These are phyloP conservation scores for Sinapis alba DNA, from an alignment of 441 rosid genomes.

Conservation along the genomic window DNA sequence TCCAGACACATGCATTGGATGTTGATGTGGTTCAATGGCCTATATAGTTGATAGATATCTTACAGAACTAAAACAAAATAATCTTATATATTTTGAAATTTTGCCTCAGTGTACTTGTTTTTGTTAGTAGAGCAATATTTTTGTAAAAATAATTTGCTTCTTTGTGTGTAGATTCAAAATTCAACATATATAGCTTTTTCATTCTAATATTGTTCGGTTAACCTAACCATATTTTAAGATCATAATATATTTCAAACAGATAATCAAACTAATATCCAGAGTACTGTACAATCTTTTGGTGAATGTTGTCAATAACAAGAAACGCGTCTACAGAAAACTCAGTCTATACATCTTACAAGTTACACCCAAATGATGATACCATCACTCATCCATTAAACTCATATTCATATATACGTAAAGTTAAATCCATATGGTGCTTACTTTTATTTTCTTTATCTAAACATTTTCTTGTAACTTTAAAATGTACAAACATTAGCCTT, in stretches of 20 bases:
- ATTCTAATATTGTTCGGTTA: no score
- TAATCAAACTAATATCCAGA: not conserved
- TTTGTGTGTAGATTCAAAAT: no score
- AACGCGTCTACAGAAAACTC: not conserved
- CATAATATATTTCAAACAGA: not conserved
- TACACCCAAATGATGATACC: not conserved
- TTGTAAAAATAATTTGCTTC: no score
- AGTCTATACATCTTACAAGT: not conserved
- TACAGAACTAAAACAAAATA: not conserved
- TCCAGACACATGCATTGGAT: conserved; percentile 29
- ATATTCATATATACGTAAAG: not conserved
- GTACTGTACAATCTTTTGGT: not conserved
- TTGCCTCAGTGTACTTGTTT: not conserved
- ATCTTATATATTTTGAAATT: not conserved
- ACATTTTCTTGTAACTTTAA: no score
- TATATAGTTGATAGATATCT: not conserved
- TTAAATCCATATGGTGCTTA: not conserved
- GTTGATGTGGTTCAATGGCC: conserved; percentile 16
- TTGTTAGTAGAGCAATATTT: no score
- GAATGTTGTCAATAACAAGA: not conserved
- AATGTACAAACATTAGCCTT: not conserved
- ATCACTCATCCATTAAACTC: not conserved
- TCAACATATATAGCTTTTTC: no score
- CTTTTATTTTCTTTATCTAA: not conserved
- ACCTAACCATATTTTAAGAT: no score